Percentiles rank a stretch among this genome's conserved stretches.
Evolutionary conservation across 495 filamentous ascomycete species (phyloP).

Genomic region (Neurospora pannonica): DNA sequence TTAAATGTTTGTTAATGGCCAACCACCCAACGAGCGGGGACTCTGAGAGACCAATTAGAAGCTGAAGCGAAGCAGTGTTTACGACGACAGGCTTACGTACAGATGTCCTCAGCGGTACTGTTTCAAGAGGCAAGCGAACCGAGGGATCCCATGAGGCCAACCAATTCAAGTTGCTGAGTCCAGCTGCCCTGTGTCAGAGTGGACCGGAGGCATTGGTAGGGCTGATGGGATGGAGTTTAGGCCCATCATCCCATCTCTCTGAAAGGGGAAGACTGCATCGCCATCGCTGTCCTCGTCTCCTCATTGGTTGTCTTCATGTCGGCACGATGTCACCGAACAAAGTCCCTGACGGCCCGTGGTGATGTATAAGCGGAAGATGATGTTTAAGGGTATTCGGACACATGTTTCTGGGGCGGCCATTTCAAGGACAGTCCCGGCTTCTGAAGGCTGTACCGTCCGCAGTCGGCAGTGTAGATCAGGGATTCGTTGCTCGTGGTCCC

Average conservation of each 20-base stretch:
- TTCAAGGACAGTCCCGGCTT: background rate
- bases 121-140: background rate
- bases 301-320: background rate
- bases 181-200: background rate
- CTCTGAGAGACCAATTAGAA: background rate
- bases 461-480: background rate
- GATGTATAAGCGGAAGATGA: background rate
- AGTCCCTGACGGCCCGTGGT: background rate
- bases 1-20: background rate
- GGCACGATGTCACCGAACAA: background rate
- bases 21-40: background rate
- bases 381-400: background rate
- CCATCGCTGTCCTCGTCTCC: background rate
- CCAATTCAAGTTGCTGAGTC: background rate
- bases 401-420: background rate
- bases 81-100: background rate
- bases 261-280: background rate
- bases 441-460: background rate
- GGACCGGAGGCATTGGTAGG: background rate
- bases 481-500: background rate
- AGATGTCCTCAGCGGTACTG: background rate
- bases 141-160: background rate
- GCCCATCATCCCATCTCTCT: background rate
- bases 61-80: background rate
- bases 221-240: conserved; percentile 3